These are phyloP conservation scores for Xerocomus potaroensis DNA, from an alignment of 768 basidiomycete species.

Conservation along the genomic window DNA sequence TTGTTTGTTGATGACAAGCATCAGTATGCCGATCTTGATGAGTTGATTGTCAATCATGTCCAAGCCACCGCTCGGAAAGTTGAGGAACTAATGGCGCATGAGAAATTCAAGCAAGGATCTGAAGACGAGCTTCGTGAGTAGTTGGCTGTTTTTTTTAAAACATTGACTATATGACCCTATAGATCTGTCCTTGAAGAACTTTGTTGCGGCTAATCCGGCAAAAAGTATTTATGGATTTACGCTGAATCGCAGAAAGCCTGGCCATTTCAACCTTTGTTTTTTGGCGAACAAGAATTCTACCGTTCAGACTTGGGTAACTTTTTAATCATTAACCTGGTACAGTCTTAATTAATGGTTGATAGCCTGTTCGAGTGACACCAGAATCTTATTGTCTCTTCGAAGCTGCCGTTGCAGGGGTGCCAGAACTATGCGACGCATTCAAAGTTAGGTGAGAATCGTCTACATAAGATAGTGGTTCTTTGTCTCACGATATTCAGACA, in stretches of 20 bases:
- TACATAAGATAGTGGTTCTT: neutral
- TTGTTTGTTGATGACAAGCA: slow-evolving; percentile 75
- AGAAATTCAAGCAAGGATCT: slow-evolving; percentile 86
- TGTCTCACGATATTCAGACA: slow-evolving; percentile 43
- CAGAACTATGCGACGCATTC: slow-evolving; percentile 95
- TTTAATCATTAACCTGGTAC: neutral
- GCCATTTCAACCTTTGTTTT: slow-evolving; percentile 92
- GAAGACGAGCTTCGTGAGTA: slow-evolving; percentile 92
- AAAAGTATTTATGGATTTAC: slow-evolving; percentile 96
- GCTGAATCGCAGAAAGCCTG: slow-evolving; percentile 82
- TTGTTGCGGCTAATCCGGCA: slow-evolving; percentile 87
- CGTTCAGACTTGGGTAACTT: slow-evolving; percentile 83
- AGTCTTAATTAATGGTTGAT: slow-evolving; percentile 3
- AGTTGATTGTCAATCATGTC: slow-evolving; percentile 94
- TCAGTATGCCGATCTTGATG: slow-evolving; percentile 90
- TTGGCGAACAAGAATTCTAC: slow-evolving; percentile 85
- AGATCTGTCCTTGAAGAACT: slow-evolving; percentile 89
- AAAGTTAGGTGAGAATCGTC: slow-evolving; percentile 65
- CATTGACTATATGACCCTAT: no score
- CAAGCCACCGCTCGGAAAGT: slow-evolving; percentile 91
- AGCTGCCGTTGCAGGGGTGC: slow-evolving; percentile 84
- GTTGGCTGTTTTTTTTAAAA: no score
- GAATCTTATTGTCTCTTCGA: slow-evolving; percentile 90
- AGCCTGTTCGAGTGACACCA: slow-evolving; percentile 86
- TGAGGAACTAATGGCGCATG: slow-evolving; percentile 91